Evolutionary conservation across 176 grass and related monocot species (phyloP), one percentile per base, ranked within the genome.

Genomic region (Musa beccarii): DNA sequence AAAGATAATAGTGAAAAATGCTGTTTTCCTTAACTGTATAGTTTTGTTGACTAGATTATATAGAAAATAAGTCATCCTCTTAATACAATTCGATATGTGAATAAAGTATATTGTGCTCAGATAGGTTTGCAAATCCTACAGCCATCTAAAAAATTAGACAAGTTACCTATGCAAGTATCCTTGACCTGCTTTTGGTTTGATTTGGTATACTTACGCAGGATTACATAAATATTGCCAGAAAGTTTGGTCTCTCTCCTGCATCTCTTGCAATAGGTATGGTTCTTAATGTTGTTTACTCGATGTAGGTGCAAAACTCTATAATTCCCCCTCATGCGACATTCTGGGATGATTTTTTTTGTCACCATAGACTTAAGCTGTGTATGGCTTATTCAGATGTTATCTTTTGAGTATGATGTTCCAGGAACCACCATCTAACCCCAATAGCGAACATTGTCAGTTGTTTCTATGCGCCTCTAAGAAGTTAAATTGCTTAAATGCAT

Each of bases 201-300:
- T 26, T n/a, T 15, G 26, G 71, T 76, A 25, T 74, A 71, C 76
- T 70, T 81, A 55, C 78, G 74, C 78, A 97, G 89, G 90, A 90
- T 75, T 90, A 97, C 81, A 74, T 16, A 55, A 78, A 78, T 53
- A 89, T 90, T 80, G 83, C 84, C 21, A 23, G 24, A n/a, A 91
- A 87, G 4, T 80, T 82, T 76, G 87, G 84, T 53, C 77, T 98
- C 73, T 91, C 86, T 26, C 88, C 88, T 56, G 88, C 82, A 70
- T 77, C 63, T 53, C 86, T 98, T 67, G 84, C 94, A 70, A 85
- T 93, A 65, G 90, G 94, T 93, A 81, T 63, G 79, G 1, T 55
- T 28, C 23, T 15, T 29, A 5, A 17, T 17, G 9, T 17, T 55
- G 20, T 55, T 29, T 55, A 26, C 5, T 56, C 21, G 0, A 20